Conservation (phyloP, 2,329 filamentous ascomycete genomes). For the Plenodomus lindquistii region DNA sequence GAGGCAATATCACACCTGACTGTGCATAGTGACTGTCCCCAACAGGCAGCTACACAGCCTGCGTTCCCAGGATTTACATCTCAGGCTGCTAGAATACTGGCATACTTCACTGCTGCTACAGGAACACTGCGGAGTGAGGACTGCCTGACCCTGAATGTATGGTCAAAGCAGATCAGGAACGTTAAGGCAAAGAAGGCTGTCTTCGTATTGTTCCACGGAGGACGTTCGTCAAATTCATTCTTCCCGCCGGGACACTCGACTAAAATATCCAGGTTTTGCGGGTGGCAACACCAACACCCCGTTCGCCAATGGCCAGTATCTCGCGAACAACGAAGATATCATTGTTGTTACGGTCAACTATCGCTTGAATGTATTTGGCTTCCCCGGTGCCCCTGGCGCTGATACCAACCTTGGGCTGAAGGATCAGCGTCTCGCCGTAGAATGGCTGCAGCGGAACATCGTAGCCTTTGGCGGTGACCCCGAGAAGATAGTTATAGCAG, state of each 20-base stretch:
- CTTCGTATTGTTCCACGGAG: slow-evolving; percentile 49
- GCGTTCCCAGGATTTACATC: slow-evolving; percentile 26
- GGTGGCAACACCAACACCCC: slow-evolving; percentile 42
- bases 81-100: slow-evolving; percentile 21
- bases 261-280: slow-evolving; percentile 32
- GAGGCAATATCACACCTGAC: slow-evolving; percentile 1
- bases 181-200: slow-evolving; percentile 39
- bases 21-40: slow-evolving; percentile 19
- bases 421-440: slow-evolving; percentile 58
- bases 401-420: slow-evolving; percentile 55
- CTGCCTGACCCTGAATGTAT: slow-evolving; percentile 38
- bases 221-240: slow-evolving; percentile 29
- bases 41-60: slow-evolving; percentile 21
- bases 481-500: slow-evolving; percentile 50
- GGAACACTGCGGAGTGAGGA: slow-evolving; percentile 30
- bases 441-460: slow-evolving; percentile 59
- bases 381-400: slow-evolving; percentile 33
- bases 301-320: slow-evolving; percentile 43
- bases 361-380: slow-evolving; percentile 44
- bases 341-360: slow-evolving; percentile 50
- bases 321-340: slow-evolving; percentile 45
- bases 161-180: slow-evolving; percentile 29
- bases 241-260: background rate
- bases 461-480: slow-evolving; percentile 56
- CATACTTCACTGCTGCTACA: slow-evolving; percentile 19